phyloP scores from a whole-genome alignment of 2,329 filamentous ascomycete species.

The Claviceps paspali region DNA sequence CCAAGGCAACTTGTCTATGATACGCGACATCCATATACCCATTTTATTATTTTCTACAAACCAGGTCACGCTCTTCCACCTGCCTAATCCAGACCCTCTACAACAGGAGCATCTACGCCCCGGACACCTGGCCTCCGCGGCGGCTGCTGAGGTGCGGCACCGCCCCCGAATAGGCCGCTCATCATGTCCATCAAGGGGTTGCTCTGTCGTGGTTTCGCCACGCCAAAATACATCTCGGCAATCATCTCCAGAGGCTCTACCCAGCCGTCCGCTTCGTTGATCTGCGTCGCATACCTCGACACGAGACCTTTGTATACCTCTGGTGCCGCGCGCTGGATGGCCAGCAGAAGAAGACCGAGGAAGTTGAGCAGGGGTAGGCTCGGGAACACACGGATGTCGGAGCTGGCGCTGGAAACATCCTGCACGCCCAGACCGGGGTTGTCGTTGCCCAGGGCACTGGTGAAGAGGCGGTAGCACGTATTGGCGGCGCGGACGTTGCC shows the following conservation, averaged over 20 bases:
- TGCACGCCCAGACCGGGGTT: slow-evolving; percentile 51
- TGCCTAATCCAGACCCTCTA: slow-evolving; percentile 43
- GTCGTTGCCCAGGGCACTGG: slow-evolving; percentile 23
- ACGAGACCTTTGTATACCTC: slow-evolving; percentile 73
- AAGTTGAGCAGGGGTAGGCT: slow-evolving; percentile 93
- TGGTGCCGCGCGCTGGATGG: slow-evolving; percentile 61
- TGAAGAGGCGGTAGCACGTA: slow-evolving; percentile 56
- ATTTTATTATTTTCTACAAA: not conserved
- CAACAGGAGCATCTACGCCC: slow-evolving; percentile 32
- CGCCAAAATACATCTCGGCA: slow-evolving; percentile 93
- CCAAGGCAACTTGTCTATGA: not conserved
- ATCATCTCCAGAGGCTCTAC: slow-evolving; percentile 70
- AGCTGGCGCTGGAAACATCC: slow-evolving; percentile 58
- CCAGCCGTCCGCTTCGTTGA: slow-evolving; percentile 68
- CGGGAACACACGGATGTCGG: slow-evolving; percentile 71
- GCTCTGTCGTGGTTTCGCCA: slow-evolving; percentile 72
- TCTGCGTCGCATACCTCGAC: slow-evolving; percentile 63
- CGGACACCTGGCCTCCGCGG: slow-evolving; percentile 28
- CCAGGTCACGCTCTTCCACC: too few relatives aligned
- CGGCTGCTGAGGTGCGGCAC: slow-evolving; percentile 23
- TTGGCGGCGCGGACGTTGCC: slow-evolving; percentile 86
- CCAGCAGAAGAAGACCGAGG: slow-evolving; percentile 67
- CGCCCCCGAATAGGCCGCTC: slow-evolving; percentile 81
- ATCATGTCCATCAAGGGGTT: slow-evolving; percentile 98
- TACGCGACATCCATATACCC: not conserved